Conservation (phyloP, 495 filamentous ascomycete genomes). For the Hypoxylon crocopeplum region DNA sequence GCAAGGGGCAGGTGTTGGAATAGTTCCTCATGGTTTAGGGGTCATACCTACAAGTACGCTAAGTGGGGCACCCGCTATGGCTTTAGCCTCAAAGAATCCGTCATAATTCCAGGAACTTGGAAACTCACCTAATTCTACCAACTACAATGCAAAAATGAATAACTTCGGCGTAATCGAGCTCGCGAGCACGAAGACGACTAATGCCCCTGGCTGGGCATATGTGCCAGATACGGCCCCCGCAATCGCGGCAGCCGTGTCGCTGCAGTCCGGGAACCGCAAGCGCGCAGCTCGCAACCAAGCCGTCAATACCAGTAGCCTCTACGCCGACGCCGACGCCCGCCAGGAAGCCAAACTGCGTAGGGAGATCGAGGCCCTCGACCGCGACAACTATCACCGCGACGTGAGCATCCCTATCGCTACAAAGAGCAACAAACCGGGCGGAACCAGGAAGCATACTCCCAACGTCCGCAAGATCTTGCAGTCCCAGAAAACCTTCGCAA, state of each 20-base stretch:
- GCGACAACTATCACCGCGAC: constrained; percentile 73
- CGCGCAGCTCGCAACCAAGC: constrained; percentile 67
- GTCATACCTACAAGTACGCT: too few relatives aligned
- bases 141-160: constrained; percentile 46
- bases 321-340: constrained; percentile 68
- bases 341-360: constrained; percentile 79
- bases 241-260: constrained; percentile 59
- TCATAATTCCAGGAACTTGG: too few relatives aligned
- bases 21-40: too few relatives aligned
- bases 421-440: constrained; percentile 17
- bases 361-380: constrained; percentile 79
- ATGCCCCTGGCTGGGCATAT: constrained; percentile 86
- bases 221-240: constrained; percentile 67
- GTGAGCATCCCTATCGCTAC: constrained; percentile 70
- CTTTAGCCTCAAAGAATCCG: too few relatives aligned
- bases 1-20: too few relatives aligned
- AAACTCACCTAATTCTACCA: too few relatives aligned
- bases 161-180: constrained; percentile 76
- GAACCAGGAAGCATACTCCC: constrained; percentile 66
- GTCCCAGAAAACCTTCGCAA: constrained; percentile 89
- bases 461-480: constrained; percentile 90
- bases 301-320: constrained; percentile 40
- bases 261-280: constrained; percentile 59
- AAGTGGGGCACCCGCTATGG: too few relatives aligned
- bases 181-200: constrained; percentile 67